These are phyloP conservation scores for Fragilaria crotonensis DNA, from an alignment of 108 stramenopile species.

Conservation along the genomic window DNA sequence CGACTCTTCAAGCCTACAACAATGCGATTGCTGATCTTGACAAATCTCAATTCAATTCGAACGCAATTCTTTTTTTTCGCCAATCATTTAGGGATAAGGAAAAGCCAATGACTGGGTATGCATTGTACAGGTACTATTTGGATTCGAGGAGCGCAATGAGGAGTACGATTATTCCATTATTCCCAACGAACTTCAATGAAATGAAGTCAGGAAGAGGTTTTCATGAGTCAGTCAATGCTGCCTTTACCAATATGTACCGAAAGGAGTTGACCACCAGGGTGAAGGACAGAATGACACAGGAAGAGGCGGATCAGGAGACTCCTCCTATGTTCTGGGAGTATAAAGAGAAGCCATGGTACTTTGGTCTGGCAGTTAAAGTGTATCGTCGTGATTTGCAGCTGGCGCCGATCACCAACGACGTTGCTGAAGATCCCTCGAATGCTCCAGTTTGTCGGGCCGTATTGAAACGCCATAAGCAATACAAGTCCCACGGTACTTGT, in stretches of 20 bases:
- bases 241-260: neutral
- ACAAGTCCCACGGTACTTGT: no score
- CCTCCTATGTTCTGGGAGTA: neutral
- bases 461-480: neutral
- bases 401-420: neutral
- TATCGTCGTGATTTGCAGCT: neutral
- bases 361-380: neutral
- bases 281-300: neutral
- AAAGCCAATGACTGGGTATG: neutral
- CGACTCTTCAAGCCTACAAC: neutral
- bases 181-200: neutral
- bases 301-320: neutral
- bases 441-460: neutral
- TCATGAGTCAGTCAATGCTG: neutral
- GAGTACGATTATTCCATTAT: neutral
- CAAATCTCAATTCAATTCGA: neutral
- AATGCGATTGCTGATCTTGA: neutral
- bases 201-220: neutral
- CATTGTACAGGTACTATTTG: neutral
- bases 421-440: neutral
- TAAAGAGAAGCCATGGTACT: neutral
- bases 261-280: neutral
- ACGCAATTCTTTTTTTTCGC: neutral
- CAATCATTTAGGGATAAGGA: neutral
- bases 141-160: neutral